Conservation (phyloP, 2,329 filamentous ascomycete species). For the Beauveria sp. region DNA sequence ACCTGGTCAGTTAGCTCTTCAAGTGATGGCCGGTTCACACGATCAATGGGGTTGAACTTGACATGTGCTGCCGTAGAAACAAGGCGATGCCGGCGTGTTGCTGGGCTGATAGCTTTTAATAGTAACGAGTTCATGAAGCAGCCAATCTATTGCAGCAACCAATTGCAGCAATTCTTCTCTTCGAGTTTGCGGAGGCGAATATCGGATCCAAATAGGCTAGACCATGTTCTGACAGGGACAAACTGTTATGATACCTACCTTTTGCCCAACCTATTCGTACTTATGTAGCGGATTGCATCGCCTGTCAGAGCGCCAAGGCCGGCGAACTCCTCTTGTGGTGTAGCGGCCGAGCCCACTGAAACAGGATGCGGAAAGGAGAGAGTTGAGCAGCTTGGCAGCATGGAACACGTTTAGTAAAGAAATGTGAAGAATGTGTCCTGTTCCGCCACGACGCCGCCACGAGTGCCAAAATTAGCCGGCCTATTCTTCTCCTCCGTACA, state of each 20-base stretch:
- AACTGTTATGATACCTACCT: not conserved
- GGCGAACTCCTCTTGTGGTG: not conserved
- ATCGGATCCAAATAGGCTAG: too few relatives aligned
- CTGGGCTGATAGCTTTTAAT: not conserved
- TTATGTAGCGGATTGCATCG: not conserved
- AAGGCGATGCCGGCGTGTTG: not conserved
- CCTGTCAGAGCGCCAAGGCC: not conserved
- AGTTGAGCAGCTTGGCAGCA: too few relatives aligned
- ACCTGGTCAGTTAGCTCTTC: not conserved
- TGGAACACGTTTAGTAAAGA: too few relatives aligned
- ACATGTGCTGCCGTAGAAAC: not conserved
- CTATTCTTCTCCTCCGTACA: too few relatives aligned
- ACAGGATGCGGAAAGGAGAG: not conserved
- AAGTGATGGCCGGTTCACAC: not conserved
- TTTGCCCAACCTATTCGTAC: not conserved
- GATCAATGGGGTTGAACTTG: not conserved
- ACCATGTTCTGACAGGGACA: too few relatives aligned
- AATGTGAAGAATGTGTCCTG: constrained; percentile 2
- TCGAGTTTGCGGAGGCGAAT: not conserved
- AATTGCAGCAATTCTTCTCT: not conserved
- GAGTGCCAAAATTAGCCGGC: too few relatives aligned
- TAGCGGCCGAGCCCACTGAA: not conserved
- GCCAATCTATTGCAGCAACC: too few relatives aligned
- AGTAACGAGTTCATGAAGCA: not conserved
- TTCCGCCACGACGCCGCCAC: not conserved